Conservation (phyloP, 2,329 filamentous ascomycete genomes). For the Madurella fahalii region DNA sequence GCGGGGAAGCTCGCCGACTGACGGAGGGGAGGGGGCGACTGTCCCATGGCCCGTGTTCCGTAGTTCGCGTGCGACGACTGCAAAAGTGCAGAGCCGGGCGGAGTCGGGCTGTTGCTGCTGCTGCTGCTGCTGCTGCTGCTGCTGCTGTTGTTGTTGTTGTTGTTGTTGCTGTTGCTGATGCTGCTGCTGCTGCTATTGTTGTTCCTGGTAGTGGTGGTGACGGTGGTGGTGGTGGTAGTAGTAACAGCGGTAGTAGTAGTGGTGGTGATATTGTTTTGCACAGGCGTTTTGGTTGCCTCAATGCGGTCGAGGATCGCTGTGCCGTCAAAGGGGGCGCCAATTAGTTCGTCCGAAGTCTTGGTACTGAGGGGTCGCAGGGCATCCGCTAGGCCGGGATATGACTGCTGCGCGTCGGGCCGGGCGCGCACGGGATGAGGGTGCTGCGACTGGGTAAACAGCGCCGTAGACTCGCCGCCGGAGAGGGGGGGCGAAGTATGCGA, state of each 20-base stretch:
- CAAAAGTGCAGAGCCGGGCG: constrained; percentile 30
- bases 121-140: not conserved
- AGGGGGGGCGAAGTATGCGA: constrained; percentile 46
- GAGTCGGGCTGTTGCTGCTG: constrained; percentile 16
- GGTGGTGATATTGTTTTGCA: constrained; percentile 11
- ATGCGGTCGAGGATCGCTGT: constrained; percentile 58
- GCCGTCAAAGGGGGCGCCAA: constrained; percentile 64
- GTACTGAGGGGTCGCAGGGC: constrained; percentile 36
- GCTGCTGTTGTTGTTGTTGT: not conserved
- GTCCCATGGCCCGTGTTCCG: constrained; percentile 47
- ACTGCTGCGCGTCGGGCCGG: constrained; percentile 16
- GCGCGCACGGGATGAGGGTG: constrained; percentile 10
- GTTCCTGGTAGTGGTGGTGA: too few relatives aligned
- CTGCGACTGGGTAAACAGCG: constrained; percentile 24
- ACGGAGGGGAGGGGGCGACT: constrained; percentile 55
- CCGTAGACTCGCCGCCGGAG: constrained; percentile 43
- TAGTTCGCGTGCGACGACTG: constrained; percentile 47
- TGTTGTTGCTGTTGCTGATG: not conserved
- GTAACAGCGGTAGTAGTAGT: constrained; percentile 3
- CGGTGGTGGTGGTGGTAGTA: not conserved
- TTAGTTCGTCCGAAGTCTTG: constrained; percentile 53
- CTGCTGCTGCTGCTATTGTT: not conserved
- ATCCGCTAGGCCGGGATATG: constrained; percentile 15
- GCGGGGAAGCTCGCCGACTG: constrained; percentile 63
- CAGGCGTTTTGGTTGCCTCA: constrained; percentile 46